Conservation (phyloP, 1,284 basidiomycete genomes). For the Irpex rosettiformis region DNA sequence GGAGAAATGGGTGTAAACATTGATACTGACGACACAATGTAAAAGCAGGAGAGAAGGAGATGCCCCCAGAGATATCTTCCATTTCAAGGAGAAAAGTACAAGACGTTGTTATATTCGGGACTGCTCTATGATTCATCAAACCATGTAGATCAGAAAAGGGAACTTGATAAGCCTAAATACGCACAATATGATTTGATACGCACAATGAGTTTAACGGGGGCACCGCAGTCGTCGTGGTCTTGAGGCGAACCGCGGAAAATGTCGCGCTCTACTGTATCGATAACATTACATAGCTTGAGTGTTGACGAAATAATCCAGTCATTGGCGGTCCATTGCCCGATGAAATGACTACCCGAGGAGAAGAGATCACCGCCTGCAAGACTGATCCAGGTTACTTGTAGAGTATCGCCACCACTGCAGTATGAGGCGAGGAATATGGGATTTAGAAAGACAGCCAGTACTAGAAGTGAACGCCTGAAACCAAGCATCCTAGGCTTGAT, state of each 20-base stretch:
- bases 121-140: slow-evolving; percentile 22
- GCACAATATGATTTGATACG: slow-evolving; percentile 28
- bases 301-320: slow-evolving; percentile 21
- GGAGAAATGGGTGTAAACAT: not conserved
- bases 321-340: slow-evolving; percentile 27
- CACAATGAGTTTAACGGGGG: slow-evolving; percentile 35
- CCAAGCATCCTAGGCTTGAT: too few relatives aligned
- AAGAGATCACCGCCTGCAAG: slow-evolving; percentile 28
- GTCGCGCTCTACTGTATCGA: not conserved
- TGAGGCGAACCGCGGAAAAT: not conserved
- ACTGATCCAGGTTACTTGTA: slow-evolving; percentile 26
- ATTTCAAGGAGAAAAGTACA: slow-evolving; percentile 35
- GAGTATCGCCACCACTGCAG: slow-evolving; percentile 4
- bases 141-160: not conserved
- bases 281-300: slow-evolving; percentile 2
- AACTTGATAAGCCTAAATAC: not conserved
- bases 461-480: slow-evolving; percentile 8
- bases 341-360: slow-evolving; percentile 27
- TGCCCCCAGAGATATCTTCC: slow-evolving; percentile 36
- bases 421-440: slow-evolving; percentile 9
- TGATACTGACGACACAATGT: slow-evolving; percentile 35
- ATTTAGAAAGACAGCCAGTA: slow-evolving; percentile 5
- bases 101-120: slow-evolving; percentile 30
- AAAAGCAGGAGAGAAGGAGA: slow-evolving; percentile 38
- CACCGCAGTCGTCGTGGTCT: slow-evolving; percentile 24